Evolutionary conservation across 2,329 filamentous ascomycete species (phyloP).

Genomic region (Stromatinia cepivora): DNA sequence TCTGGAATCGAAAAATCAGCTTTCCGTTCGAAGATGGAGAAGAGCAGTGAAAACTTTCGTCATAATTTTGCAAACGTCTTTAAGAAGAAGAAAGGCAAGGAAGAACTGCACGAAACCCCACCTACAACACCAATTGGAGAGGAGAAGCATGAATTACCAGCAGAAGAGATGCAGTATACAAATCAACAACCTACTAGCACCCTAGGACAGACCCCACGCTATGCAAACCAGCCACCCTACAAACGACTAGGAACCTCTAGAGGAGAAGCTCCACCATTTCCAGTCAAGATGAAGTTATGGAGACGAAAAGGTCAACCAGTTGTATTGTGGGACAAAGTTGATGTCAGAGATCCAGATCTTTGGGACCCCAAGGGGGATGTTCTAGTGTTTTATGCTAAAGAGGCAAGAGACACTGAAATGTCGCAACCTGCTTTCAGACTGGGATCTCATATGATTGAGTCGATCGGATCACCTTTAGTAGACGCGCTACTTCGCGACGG

Average conservation of each 20-base stretch:
- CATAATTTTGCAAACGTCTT: constrained; percentile 18
- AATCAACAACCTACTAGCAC: not conserved
- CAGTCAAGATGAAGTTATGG: constrained; percentile 9
- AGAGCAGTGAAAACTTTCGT: constrained; percentile 21
- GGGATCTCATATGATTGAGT: constrained; percentile 59
- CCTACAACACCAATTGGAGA: constrained; percentile 7
- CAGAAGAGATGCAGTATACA: not conserved
- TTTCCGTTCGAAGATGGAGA: constrained; percentile 19
- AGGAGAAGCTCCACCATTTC: constrained; percentile 1
- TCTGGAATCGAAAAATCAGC: constrained; percentile 22
- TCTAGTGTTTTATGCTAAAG: constrained; percentile 54
- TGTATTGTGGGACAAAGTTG: constrained; percentile 9
- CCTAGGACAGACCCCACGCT: not conserved
- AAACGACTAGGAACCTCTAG: not conserved
- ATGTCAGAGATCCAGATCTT: constrained; percentile 17
- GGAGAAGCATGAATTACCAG: constrained; percentile 2
- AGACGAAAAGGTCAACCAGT: not conserved
- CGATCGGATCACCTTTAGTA: constrained; percentile 55
- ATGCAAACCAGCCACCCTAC: not conserved
- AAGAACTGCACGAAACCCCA: constrained; percentile 1
- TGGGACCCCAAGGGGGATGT: constrained; percentile 64
- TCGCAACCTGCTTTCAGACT: constrained; percentile 57
- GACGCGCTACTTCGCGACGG: constrained; percentile 56
- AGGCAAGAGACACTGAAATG: constrained; percentile 42
- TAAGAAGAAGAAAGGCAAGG: constrained; percentile 23